Conservation (phyloP, 2,329 filamentous ascomycete species). For the Trichoderma breve region DNA sequence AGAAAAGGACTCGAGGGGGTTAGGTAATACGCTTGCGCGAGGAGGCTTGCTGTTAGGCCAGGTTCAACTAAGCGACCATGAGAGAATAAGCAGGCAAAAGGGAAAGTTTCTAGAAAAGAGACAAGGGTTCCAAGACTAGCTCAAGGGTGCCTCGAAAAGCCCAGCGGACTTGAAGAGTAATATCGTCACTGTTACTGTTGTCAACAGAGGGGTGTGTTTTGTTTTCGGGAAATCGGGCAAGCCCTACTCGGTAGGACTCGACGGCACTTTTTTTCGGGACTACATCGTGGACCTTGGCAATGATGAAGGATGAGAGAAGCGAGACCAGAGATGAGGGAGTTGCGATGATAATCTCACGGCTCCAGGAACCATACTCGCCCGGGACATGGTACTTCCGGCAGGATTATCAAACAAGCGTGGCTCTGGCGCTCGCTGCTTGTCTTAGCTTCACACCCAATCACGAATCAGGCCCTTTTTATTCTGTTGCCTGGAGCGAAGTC, state of each 20-base stretch:
- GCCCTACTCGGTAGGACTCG: background rate
- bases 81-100: constrained; percentile 6
- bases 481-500: background rate
- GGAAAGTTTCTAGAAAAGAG: constrained; percentile 9
- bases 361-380: background rate
- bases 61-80: background rate
- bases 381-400: background rate
- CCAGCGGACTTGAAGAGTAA: background rate
- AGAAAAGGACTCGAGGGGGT: background rate
- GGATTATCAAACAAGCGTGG: background rate
- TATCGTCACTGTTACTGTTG: background rate
- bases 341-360: background rate
- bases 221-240: background rate
- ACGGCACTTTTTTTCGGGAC: background rate
- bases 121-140: background rate
- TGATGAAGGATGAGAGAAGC: background rate
- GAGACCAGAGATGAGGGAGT: background rate
- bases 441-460: background rate
- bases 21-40: background rate
- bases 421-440: background rate
- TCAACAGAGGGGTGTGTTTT: background rate
- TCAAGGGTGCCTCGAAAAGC: background rate
- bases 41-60: background rate
- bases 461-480: background rate
- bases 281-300: background rate